phyloP scores from a whole-genome alignment of 208 protist species.

The Leishmania major region DNA sequence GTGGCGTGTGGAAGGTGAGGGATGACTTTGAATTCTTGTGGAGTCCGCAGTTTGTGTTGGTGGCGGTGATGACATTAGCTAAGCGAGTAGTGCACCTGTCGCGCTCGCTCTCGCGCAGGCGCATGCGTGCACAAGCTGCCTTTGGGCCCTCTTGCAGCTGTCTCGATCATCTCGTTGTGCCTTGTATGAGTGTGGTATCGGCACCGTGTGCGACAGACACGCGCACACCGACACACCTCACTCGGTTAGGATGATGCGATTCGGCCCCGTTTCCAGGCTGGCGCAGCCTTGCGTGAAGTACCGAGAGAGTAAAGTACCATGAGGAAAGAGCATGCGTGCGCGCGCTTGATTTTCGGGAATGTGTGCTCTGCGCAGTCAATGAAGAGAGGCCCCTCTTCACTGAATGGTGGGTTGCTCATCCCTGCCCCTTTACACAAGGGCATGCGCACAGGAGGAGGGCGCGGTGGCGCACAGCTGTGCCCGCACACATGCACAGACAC shows the following conservation, averaged over 20 bases:
- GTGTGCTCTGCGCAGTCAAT: background rate
- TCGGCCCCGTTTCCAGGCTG: background rate
- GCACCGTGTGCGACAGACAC: background rate
- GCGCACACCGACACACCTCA: background rate
- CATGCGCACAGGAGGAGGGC: background rate
- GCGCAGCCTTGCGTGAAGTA: background rate
- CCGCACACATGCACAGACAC: background rate
- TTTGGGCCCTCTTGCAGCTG: background rate
- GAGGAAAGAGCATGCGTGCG: background rate
- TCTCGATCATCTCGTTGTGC: background rate
- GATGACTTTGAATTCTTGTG: background rate
- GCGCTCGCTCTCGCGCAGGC: background rate
- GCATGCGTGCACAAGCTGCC: background rate
- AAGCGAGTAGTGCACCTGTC: background rate
- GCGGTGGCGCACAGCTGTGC: background rate
- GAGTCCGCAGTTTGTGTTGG: background rate
- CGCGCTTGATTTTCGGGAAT: background rate
- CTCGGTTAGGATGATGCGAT: background rate
- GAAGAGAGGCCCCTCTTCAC: background rate
- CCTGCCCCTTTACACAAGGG: background rate
- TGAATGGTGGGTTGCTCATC: background rate
- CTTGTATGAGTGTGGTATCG: background rate
- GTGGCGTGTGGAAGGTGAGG: background rate
- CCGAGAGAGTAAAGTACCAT: background rate
- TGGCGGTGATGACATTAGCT: background rate